Conservation (phyloP, 1,139 yeast species). For the Taiozyma onychis region DNA sequence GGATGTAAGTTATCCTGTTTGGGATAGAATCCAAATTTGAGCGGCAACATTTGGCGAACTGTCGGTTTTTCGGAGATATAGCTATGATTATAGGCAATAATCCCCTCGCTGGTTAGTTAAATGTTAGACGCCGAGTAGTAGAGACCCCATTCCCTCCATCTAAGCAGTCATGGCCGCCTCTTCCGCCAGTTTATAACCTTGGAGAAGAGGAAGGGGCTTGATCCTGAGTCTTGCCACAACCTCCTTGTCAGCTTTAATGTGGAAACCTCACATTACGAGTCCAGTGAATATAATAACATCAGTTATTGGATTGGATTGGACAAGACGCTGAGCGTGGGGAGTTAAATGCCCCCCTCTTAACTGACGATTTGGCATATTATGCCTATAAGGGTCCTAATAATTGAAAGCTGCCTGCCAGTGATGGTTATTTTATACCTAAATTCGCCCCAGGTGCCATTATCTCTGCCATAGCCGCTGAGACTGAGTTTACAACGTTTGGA, state of each 20-base stretch:
- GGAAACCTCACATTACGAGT: conserved; percentile 37
- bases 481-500: conserved; percentile 34
- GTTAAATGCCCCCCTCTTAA: conserved; percentile 37
- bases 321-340: conserved; percentile 36
- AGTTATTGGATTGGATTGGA: conserved; percentile 39
- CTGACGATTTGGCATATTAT: conserved; percentile 38
- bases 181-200: no score
- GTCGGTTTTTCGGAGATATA: no score
- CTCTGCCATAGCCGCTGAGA: conserved; percentile 36
- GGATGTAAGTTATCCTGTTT: no score
- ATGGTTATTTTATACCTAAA: conserved; percentile 35
- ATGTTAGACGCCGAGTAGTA: no score
- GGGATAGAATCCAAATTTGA: no score
- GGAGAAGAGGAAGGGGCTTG: conserved; percentile 3
- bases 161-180: no score
- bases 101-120: no score
- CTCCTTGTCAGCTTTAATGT: conserved; percentile 26
- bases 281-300: conserved; percentile 30
- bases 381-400: conserved; percentile 37
- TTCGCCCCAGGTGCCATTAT: conserved; percentile 33
- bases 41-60: neutral
- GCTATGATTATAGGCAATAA: no score
- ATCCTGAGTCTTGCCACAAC: conserved; percentile 13
- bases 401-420: conserved; percentile 29
- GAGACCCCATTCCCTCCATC: no score